Percentiles rank a stretch among this genome's conserved stretches.
Evolutionary conservation across 1,284 basidiomycete species (phyloP).

Genomic region (Heterobasidion annosum): DNA sequence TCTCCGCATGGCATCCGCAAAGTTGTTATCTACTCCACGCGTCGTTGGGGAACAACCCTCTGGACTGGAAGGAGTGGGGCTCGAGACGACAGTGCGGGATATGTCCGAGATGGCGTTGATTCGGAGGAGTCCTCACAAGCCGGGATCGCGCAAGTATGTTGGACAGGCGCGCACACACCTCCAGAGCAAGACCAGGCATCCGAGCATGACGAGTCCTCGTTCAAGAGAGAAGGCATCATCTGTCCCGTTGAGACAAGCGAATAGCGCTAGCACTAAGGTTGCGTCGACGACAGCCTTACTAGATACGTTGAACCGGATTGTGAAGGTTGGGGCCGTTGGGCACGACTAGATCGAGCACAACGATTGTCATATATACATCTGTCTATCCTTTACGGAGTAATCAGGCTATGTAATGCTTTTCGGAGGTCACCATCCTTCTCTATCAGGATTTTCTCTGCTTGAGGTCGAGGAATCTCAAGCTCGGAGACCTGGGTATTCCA

Average conservation of each 20-base stretch:
- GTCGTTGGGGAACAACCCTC: constrained; percentile 19
- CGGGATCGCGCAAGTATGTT: constrained; percentile 27
- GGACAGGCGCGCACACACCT: not conserved
- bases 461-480: constrained; percentile 49
- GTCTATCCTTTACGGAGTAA: not conserved
- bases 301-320: too few species aligned
- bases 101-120: constrained; percentile 8
- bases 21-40: constrained; percentile 18
- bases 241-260: too few species aligned
- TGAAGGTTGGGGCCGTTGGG: too few species aligned
- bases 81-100: constrained; percentile 10
- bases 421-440: constrained; percentile 28
- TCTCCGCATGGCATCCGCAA: constrained; percentile 19
- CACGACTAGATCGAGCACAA: too few species aligned
- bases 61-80: constrained; percentile 11
- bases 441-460: constrained; percentile 47
- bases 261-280: too few species aligned
- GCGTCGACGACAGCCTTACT: too few species aligned
- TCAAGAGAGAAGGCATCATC: too few species aligned
- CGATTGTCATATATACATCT: too few species aligned
- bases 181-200: too few species aligned
- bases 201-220: too few species aligned
- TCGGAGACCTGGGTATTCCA: constrained; percentile 41
- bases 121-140: constrained; percentile 15
- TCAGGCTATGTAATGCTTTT: constrained; percentile 17